A percentile compares a stretch with the other conserved stretches of the same genome.
Conservation (phyloP, 1,139 yeast species). For the Saccharomyces hybrid region DNA sequence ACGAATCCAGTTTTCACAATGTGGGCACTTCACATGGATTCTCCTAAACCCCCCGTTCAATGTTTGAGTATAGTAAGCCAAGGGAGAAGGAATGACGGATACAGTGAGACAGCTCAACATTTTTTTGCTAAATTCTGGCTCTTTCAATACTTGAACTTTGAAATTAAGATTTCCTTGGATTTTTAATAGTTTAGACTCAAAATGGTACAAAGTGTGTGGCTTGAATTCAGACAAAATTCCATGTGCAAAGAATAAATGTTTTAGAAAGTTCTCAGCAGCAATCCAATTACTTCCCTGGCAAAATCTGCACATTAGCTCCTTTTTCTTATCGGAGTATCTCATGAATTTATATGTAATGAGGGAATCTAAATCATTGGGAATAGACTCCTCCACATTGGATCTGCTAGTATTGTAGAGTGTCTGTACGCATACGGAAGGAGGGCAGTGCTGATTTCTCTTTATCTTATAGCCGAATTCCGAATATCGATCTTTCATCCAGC, state of each 20-base stretch:
- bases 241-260: conserved; percentile 19
- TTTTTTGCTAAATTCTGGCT: conserved; percentile 7
- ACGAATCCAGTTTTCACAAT: conserved; percentile 14
- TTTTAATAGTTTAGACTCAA: neutral
- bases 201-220: neutral
- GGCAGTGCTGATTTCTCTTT: conserved; percentile 15
- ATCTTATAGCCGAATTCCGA: conserved; percentile 10
- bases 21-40: conserved; percentile 15
- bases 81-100: conserved; percentile 12
- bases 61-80: conserved; percentile 9
- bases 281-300: conserved; percentile 22
- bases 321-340: conserved; percentile 7
- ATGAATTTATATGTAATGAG: conserved; percentile 12
- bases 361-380: neutral
- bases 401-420: neutral
- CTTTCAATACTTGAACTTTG: neutral
- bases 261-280: conserved; percentile 7
- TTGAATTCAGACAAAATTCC: conserved; percentile 14
- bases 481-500: conserved; percentile 9
- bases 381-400: neutral
- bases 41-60: conserved; percentile 13
- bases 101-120: conserved; percentile 6
- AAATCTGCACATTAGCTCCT: conserved; percentile 15
- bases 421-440: conserved; percentile 10
- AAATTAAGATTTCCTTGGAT: neutral